Evolutionary conservation across 768 basidiomycete genomes (phyloP), one percentile per base, ranked within the genome.

Genomic region (Obba rivulosa): DNA sequence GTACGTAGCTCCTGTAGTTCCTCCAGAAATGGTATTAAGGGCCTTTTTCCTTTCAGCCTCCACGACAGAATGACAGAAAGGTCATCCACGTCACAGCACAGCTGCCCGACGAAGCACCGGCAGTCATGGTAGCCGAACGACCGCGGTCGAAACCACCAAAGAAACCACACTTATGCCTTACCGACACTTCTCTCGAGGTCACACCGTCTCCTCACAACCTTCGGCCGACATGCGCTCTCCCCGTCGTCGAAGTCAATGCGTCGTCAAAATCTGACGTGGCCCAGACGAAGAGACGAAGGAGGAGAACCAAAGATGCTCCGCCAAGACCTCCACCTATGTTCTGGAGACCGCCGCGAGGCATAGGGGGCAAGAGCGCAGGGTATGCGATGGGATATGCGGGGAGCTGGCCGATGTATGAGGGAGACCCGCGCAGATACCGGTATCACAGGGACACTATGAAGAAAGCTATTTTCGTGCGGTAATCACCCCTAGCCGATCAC

Each of bases 371-470:
- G 52, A 55, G 52, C 36, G 31, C 43, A 16, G 66, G 65, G 2
- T 68, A 68, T 46, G 64, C 62, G 10, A 51, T 62, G 53, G 65
- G 66, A 10, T 66, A 61, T 48, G 44, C 52, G 4, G 59, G 61
- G 14, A 68, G 66, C 44, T 51, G 60, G 51, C 54, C 63, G 16
- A 40, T 56, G 4, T 43, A 44, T 7, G 48, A 47, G n/a, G 56
- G 57, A 14, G 46, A 52, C 25, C 43, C 48, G 4, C 46, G 46
- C 9, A 43, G 55, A 8, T 38, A 50, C 48, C 43, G 31, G 38
- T 63, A 63, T 31, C 46, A 46, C 5, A 49, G 62, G 34, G 62
- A 63, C 44, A 59, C 31, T 0, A 59, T 59, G 59, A 48, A 50
- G 28, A 61, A 55, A 39, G 61, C 43, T 9, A 42, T 45, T 13